These are phyloP conservation scores for Aspergillus quadricinctus DNA, from an alignment of 2,329 filamentous ascomycete genomes.

Conservation along the genomic window DNA sequence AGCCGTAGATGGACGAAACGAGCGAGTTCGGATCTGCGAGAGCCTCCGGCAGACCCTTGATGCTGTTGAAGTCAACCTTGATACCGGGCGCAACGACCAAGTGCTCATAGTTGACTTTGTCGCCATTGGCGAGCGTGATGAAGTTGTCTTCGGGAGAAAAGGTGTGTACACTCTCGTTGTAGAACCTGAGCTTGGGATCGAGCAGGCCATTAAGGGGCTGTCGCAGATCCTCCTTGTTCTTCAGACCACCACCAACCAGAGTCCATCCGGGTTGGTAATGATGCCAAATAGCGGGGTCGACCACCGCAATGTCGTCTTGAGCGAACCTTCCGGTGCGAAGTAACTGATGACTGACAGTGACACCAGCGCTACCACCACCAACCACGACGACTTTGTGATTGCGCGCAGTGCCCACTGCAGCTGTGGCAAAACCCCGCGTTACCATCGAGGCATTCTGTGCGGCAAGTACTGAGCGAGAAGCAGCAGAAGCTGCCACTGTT, in stretches of 20 bases:
- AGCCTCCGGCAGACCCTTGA: constrained; percentile 56
- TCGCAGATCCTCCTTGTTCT: constrained; percentile 57
- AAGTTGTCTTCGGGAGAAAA: constrained; percentile 56
- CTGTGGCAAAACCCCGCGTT: constrained; percentile 24
- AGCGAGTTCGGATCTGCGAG: constrained; percentile 45
- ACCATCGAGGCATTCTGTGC: constrained; percentile 4
- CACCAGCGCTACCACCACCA: constrained; percentile 62
- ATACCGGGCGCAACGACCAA: constrained; percentile 60
- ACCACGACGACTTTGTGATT: constrained; percentile 64
- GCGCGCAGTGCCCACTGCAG: constrained; percentile 33
- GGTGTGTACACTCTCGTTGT: constrained; percentile 48
- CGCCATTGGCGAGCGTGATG: constrained; percentile 53
- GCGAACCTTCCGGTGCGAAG: constrained; percentile 55
- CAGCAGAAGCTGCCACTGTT: constrained; percentile 18
- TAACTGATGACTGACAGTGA: constrained; percentile 64
- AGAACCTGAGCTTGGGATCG: constrained; percentile 59
- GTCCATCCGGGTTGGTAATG: constrained; percentile 70
- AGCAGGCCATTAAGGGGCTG: constrained; percentile 49
- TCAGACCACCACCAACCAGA: constrained; percentile 62
- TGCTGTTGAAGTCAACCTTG: constrained; percentile 46
- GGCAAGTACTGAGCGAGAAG: constrained; percentile 9
- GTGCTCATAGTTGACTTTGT: constrained; percentile 59
- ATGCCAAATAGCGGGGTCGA: constrained; percentile 61
- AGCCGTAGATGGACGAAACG: constrained; percentile 57
- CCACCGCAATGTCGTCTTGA: constrained; percentile 58